Conservation (phyloP, 352 stramenopile species). For the Phytophthora capsici region DNA sequence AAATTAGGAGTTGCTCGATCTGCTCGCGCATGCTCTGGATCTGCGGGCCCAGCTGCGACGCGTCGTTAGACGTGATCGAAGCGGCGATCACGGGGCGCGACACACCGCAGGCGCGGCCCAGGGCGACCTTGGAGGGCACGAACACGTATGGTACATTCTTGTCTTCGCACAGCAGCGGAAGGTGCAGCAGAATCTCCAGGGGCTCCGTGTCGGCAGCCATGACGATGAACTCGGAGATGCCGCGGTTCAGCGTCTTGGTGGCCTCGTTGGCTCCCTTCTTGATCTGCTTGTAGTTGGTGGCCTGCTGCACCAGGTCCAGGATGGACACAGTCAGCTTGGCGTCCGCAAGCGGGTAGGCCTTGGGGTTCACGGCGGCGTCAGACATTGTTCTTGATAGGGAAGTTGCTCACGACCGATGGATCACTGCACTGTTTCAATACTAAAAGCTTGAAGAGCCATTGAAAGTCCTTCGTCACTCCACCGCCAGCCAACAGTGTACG, state of each 20-base stretch:
- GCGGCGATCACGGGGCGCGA: constrained; percentile 98
- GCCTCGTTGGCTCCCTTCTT: constrained; percentile 99
- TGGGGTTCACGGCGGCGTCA: constrained; percentile 90
- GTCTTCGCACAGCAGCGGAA: constrained; percentile 99
- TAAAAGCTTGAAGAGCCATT: constrained; percentile 2
- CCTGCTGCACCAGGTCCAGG: constrained; percentile 99
- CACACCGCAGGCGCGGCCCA: constrained; percentile 99
- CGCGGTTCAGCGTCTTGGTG: constrained; percentile 99
- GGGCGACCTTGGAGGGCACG: constrained; percentile 97
- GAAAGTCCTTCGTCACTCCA: not conserved
- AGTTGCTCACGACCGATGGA: constrained; percentile 90
- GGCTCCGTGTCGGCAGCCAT: constrained; percentile 99
- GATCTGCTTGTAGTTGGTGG: constrained; percentile 99
- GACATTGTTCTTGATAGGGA: constrained; percentile 50
- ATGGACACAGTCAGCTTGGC: constrained; percentile 99
- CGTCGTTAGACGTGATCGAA: constrained; percentile 99
- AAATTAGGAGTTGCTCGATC: constrained; percentile 99
- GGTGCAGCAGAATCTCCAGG: constrained; percentile 99
- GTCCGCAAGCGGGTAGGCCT: constrained; percentile 98
- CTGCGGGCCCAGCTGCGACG: constrained; percentile 98
- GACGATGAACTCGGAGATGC: constrained; percentile 99
- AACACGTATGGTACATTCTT: constrained; percentile 96
- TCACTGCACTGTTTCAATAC: constrained; percentile 78
- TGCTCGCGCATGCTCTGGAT: constrained; percentile 99
- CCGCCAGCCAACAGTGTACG: constrained; percentile 10